Conservation (phyloP, 2,329 filamentous ascomycete genomes). For the Stagonosporopsis chrysanthemi region DNA sequence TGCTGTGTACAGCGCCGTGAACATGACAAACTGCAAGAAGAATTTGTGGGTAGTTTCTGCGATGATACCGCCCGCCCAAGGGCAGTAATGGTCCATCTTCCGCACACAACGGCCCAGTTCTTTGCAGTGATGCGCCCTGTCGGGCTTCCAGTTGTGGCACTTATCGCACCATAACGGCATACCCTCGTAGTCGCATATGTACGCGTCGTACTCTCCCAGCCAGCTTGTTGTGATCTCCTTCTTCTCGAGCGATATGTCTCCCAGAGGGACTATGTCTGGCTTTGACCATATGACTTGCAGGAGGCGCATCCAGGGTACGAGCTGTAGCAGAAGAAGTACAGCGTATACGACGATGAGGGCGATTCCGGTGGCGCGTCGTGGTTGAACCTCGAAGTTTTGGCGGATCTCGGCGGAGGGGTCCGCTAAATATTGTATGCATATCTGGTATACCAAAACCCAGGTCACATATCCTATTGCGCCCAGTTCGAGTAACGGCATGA, state of each 20-base stretch:
- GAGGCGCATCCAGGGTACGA: slow-evolving; percentile 74
- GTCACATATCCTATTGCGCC: slow-evolving; percentile 72
- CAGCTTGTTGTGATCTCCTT: slow-evolving; percentile 36
- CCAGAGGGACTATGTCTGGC: slow-evolving; percentile 76
- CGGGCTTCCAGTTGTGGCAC: slow-evolving; percentile 87
- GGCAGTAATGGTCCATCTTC: slow-evolving; percentile 96
- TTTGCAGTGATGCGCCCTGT: slow-evolving; percentile 85
- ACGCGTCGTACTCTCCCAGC: slow-evolving; percentile 84
- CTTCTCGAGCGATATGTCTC: slow-evolving; percentile 44
- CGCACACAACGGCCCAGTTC: slow-evolving; percentile 81
- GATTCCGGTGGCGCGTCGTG: slow-evolving; percentile 66
- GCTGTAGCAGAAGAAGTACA: slow-evolving; percentile 71
- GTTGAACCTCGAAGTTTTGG: slow-evolving; percentile 32
- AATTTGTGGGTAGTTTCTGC: slow-evolving; percentile 88
- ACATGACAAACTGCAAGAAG: slow-evolving; percentile 86
- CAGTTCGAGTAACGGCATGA: slow-evolving; percentile 74
- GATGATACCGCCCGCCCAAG: slow-evolving; percentile 93
- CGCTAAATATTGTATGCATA: slow-evolving; percentile 75
- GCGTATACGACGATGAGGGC: slow-evolving; percentile 77
- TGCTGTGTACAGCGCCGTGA: slow-evolving; percentile 72
- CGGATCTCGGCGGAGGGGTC: slow-evolving; percentile 48
- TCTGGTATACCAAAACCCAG: slow-evolving; percentile 70
- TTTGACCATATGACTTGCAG: slow-evolving; percentile 71
- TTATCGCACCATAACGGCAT: slow-evolving; percentile 82
- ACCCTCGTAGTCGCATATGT: slow-evolving; percentile 83